Evolutionary conservation across 2,329 filamentous ascomycete species (phyloP), one percentile per base, ranked within the genome.

Genomic region (Aspergillus brasiliensis): DNA sequence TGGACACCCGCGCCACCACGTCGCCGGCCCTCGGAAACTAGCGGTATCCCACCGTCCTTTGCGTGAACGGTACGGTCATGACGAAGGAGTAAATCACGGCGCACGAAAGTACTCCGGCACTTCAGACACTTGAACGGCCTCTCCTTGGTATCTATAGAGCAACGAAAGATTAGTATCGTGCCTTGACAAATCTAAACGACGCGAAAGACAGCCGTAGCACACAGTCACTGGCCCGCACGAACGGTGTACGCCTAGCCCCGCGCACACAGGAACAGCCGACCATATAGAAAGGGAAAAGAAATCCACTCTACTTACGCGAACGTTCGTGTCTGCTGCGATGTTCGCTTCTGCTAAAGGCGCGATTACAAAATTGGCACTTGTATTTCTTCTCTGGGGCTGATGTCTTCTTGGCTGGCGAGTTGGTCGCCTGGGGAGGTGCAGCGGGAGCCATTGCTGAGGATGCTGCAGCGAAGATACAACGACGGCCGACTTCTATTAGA

Each of bases 11-110:
- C 66, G 65, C 77, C 74, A 69, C 77, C 77, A 53, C 77, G 77
- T 65, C 93, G 90, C 82, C 97, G 97, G 67, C 91, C 90, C 78
- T 98, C 95, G 78, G 92, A 96, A 77, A 96, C 92, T 49, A 98
- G 86, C 66, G 94, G 94, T 55, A 95, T 86, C 67, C 95, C 94
- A 69, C 94, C 94, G 81, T 99, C 95, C 81, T 98, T 98, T 64
- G 95, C 95, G 80, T 99, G 95, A 65, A 99, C 95, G 66, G 95
- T 99, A 72, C 95, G 91, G 79, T 99, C 95, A 82, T 99, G 95
- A 77, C 95, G 91, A 68, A 99, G 88, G 56, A 99, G 88, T 64
- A 99, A 85, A 81, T 99, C 95, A 79, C 95, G 91, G 77, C 95
- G 91, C 71, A 99, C 95, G 76, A 99, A 99, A 63, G 95, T 99